A percentile compares a stretch with the other conserved stretches of the same genome.
Conservation (phyloP, 768 basidiomycete species). For the Pleurotus pulmonarius region DNA sequence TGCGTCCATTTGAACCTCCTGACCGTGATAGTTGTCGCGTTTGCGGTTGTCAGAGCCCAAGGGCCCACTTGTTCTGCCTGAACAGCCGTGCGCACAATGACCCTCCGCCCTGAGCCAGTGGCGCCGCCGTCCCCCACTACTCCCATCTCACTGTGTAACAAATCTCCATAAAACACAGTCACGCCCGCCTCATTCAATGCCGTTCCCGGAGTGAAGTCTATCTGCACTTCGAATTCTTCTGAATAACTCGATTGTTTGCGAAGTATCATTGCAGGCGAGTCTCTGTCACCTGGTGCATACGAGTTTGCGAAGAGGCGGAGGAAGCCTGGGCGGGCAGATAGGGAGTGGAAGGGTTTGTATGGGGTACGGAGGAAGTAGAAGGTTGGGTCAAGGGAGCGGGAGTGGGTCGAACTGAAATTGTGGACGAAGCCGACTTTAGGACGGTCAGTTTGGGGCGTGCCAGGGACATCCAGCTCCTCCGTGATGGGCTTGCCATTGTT, state of each 20-base stretch:
- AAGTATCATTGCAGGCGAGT: constrained; percentile 30
- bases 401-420: constrained; percentile 26
- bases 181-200: constrained; percentile 34
- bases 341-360: constrained; percentile 32
- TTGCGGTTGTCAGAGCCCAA: constrained; percentile 27
- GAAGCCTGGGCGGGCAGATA: constrained; percentile 22
- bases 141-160: constrained; percentile 34
- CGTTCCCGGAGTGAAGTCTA: constrained; percentile 26
- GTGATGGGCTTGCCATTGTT: constrained; percentile 27
- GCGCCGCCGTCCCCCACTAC: constrained; percentile 21
- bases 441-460: constrained; percentile 14
- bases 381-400: constrained; percentile 20
- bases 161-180: constrained; percentile 31
- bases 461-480: constrained; percentile 19
- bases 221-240: constrained; percentile 31
- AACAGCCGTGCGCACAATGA: constrained; percentile 25
- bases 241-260: constrained; percentile 33
- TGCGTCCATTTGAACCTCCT: background rate
- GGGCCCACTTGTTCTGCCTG: constrained; percentile 31
- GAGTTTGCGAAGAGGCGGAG: constrained; percentile 30
- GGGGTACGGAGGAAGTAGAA: constrained; percentile 38
- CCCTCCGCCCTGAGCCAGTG: constrained; percentile 14
- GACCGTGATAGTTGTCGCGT: constrained; percentile 26
- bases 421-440: constrained; percentile 20
- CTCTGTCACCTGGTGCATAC: constrained; percentile 35